A percentile compares a stretch with the other conserved stretches of the same genome.
These are phyloP conservation scores for Xerocomus amazonicus DNA, from an alignment of 1,284 basidiomycete species.

Conservation along the genomic window DNA sequence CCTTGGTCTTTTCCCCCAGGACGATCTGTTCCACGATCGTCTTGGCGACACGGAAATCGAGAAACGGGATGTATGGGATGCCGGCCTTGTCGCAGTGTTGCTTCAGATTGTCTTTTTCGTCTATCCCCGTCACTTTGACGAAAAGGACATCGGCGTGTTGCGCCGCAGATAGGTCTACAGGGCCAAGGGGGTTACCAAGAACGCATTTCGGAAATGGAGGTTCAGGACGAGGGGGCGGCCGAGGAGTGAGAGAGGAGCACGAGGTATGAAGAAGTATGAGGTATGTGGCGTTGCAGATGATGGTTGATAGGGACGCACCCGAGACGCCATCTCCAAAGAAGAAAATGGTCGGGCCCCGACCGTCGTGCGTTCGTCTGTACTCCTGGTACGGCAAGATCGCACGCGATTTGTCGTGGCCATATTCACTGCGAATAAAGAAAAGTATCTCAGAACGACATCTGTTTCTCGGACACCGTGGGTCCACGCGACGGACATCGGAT, in stretches of 20 bases:
- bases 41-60: conserved; percentile 46
- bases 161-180: conserved; percentile 82
- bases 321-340: conserved; percentile 97
- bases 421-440: conserved; percentile 48
- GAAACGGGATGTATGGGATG: conserved; percentile 67
- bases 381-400: conserved; percentile 79
- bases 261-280: no score
- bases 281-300: no score
- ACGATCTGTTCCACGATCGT: conserved; percentile 25
- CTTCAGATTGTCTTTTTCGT: conserved; percentile 78
- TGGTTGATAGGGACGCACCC: conserved; percentile 42
- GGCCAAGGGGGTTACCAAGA: no score
- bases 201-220: neutral
- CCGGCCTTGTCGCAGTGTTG: conserved; percentile 69
- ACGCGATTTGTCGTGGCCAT: conserved; percentile 91
- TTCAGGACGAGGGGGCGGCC: neutral
- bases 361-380: conserved; percentile 47
- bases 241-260: no score
- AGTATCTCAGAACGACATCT: neutral
- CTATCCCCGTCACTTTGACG: conserved; percentile 76
- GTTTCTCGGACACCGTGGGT: neutral
- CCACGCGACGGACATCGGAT: neutral
- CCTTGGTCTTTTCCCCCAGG: conserved; percentile 19
- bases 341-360: conserved; percentile 74
- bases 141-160: conserved; percentile 87